Conservation (phyloP, 2,329 filamentous ascomycete species). For the Hawksworthiomyces lignivorus region DNA sequence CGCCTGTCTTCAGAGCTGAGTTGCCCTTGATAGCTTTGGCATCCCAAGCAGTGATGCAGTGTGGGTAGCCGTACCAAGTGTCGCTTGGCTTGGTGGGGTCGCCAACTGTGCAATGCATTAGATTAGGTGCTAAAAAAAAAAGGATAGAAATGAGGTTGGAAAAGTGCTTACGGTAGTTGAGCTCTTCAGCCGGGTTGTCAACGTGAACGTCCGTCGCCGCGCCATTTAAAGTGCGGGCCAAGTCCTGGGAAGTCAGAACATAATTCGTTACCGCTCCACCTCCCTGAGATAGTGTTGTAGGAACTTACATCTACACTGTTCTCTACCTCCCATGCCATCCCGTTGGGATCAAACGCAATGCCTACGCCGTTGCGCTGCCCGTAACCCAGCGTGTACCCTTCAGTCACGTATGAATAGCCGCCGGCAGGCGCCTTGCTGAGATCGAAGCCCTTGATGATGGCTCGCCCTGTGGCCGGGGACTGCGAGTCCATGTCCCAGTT, state of each 20-base stretch:
- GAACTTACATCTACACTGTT: too few relatives aligned
- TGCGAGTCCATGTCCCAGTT: conserved; percentile 30
- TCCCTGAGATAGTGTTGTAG: too few relatives aligned
- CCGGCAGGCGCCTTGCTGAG: conserved; percentile 24
- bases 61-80: conserved; percentile 46
- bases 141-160: too few relatives aligned
- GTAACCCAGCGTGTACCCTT: conserved; percentile 30
- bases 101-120: conserved; percentile 17
- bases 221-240: conserved; percentile 37
- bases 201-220: conserved; percentile 41
- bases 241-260: too few relatives aligned
- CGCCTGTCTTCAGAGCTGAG: conserved; percentile 22
- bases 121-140: too few relatives aligned
- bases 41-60: conserved; percentile 25
- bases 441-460: conserved; percentile 36
- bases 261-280: too few relatives aligned
- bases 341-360: too few relatives aligned
- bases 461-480: conserved; percentile 24
- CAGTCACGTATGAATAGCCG: conserved; percentile 30
- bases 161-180: conserved; percentile 51
- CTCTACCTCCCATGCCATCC: too few relatives aligned
- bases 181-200: conserved; percentile 56
- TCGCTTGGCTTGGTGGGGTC: conserved; percentile 19
- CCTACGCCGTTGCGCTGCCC: conserved; percentile 14
- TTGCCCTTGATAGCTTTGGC: conserved; percentile 16